Base-by-base conservation (phyloP, 139 green algal species). In the Chlamydomonas sp. region DNA sequence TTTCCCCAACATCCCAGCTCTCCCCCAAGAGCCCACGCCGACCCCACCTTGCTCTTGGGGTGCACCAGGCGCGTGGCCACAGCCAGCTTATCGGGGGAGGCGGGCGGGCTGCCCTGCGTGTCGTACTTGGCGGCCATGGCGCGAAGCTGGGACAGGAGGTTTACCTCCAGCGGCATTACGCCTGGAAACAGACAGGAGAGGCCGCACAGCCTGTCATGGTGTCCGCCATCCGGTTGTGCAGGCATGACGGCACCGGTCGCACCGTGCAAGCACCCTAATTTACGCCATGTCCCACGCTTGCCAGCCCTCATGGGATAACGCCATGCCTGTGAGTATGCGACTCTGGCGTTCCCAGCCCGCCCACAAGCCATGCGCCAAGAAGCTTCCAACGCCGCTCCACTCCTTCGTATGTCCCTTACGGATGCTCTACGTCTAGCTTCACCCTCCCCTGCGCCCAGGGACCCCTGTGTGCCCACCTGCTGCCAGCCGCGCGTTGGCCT, bases 101-200 rank as follows among this genome's bases (percentile, higher is more conserved):
- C 85, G 66, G 74, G 63, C 63, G 80, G 85, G 2, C 60, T 76
- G 78, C 77, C 71, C 67, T 84, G 81, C n/a, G 62, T 5, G 75
- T 86, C 74, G 67, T 81, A 90, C 81, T 88, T 84, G 18, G 81
- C 66, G 2, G 87, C 74, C 76, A 90, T 66, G 76, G 61, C 63
- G 3, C 84, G 58, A 61, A 91, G 81, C 57, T 86, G 68, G 0
- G 80, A 73, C 5, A 93, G 91, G 77, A 97, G 83, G 84, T 95
- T 95, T n/a, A 88, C 20, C 88, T 96, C 93, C 67, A 97, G 74
- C 2, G 89, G 79, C 31, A 97, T 90, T 75, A 86, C 81, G 8
- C 92, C 92, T 88, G 61, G 10, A 49, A 6, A 71, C 10, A 10
- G 66, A 10, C 10, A 71, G 66, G 10, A 14, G 66, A 10, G 12